These are phyloP conservation scores for Triticum turgidum DNA, from an alignment of 176 grass and related monocot genomes.

Conservation along the genomic window DNA sequence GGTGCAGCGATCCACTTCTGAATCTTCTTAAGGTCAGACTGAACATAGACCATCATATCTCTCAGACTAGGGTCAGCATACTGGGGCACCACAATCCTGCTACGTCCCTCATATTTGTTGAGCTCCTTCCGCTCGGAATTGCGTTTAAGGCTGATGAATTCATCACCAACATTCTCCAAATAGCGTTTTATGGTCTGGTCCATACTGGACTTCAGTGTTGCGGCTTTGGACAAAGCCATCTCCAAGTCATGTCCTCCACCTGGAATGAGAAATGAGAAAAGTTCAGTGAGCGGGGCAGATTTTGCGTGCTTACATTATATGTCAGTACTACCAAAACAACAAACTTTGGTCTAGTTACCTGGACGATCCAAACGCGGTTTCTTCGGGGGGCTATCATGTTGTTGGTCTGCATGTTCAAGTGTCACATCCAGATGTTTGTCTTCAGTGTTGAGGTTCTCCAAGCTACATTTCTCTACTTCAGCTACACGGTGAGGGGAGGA, in stretches of 20 bases:
- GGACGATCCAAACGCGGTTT: not conserved
- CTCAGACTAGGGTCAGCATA: not conserved
- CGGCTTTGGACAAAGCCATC: not conserved
- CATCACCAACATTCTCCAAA: not conserved
- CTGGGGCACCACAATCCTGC: not conserved
- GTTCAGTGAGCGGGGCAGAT: not conserved
- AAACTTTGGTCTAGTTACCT: not conserved
- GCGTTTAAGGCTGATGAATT: not conserved
- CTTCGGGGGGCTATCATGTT: not conserved
- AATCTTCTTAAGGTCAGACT: not conserved
- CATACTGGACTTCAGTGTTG: not conserved
- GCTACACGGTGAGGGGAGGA: not conserved
- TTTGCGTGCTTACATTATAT: no score
- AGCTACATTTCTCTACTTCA: not conserved
- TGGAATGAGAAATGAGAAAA: not conserved
- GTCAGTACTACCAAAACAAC: no score
- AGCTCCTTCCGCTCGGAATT: not conserved
- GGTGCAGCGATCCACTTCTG: not conserved
- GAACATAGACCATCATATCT: not conserved
- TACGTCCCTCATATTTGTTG: not conserved
- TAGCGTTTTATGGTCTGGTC: not conserved
- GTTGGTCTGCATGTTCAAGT: not conserved
- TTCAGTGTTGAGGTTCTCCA: no score
- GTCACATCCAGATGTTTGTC: not conserved
- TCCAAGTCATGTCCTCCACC: not conserved